These are phyloP conservation scores for Suhomyces yuchorum DNA, from an alignment of 1,139 yeast species.

Conservation along the genomic window DNA sequence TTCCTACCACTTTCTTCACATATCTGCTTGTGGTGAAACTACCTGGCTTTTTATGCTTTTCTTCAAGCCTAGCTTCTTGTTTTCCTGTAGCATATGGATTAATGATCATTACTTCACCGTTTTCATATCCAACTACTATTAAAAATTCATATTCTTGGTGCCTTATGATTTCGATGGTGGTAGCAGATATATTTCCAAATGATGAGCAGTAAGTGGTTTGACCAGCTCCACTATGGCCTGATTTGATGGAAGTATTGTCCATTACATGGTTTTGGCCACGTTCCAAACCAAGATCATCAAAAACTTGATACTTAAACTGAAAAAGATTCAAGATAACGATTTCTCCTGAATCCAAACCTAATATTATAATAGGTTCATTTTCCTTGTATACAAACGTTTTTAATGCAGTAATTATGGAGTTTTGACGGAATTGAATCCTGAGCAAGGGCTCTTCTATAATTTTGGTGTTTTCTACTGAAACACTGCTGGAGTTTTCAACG, in stretches of 20 bases:
- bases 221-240: slow-evolving; percentile 9
- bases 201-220: slow-evolving; percentile 6
- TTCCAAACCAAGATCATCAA: slow-evolving; percentile 28
- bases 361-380: slow-evolving; percentile 30
- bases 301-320: slow-evolving; percentile 30
- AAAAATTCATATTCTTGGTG: slow-evolving; percentile 37
- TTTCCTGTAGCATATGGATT: slow-evolving; percentile 26
- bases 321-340: slow-evolving; percentile 33
- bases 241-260: slow-evolving; percentile 17
- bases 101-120: slow-evolving; percentile 43
- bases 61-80: slow-evolving; percentile 16
- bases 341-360: slow-evolving; percentile 45
- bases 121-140: slow-evolving; percentile 42
- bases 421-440: slow-evolving; percentile 32
- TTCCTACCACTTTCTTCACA: slow-evolving; percentile 32
- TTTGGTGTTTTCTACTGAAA: slow-evolving; percentile 21
- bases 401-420: slow-evolving; percentile 33
- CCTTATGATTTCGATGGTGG: slow-evolving; percentile 35
- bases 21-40: slow-evolving; percentile 19
- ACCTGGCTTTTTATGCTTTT: slow-evolving; percentile 9
- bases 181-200: slow-evolving; percentile 27
- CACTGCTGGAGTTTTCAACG: slow-evolving; percentile 5
- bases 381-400: slow-evolving; percentile 26
- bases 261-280: slow-evolving; percentile 8
- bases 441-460: slow-evolving; percentile 38